Evolutionary conservation across 2,329 filamentous ascomycete genomes (phyloP).

Genomic region (Stromatinia cepivora): DNA sequence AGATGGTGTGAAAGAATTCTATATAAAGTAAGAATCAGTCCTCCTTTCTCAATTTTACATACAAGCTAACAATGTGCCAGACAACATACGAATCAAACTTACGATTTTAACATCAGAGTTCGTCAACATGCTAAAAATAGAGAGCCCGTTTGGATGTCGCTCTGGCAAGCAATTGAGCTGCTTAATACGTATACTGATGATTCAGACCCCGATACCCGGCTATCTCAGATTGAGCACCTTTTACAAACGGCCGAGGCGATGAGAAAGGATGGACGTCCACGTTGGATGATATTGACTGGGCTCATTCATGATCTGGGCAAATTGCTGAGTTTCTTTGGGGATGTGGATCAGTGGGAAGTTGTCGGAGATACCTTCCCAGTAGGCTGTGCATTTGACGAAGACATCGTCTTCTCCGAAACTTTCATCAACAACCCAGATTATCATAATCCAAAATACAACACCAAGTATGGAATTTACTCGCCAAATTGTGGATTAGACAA

Average conservation of each 20-base stretch:
- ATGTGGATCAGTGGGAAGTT: constrained; percentile 90
- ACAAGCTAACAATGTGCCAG: constrained; percentile 6
- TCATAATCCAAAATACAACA: constrained; percentile 69
- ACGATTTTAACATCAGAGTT: constrained; percentile 80
- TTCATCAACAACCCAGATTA: constrained; percentile 77
- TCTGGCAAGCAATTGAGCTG: constrained; percentile 92
- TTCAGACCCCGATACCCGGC: constrained; percentile 83
- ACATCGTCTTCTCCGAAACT: constrained; percentile 78
- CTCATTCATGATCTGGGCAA: constrained; percentile 81
- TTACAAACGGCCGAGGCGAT: constrained; percentile 89
- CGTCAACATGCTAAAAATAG: constrained; percentile 69
- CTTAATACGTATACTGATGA: constrained; percentile 89
- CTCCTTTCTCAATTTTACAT: not conserved
- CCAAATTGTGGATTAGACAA: constrained; percentile 81
- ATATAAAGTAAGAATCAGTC: constrained; percentile 54
- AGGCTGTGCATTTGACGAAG: constrained; percentile 70
- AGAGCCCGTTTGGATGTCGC: constrained; percentile 68
- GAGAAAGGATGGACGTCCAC: constrained; percentile 77
- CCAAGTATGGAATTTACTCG: constrained; percentile 76
- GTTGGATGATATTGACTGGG: constrained; percentile 79
- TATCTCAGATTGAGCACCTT: constrained; percentile 87
- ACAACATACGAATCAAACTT: constrained; percentile 70
- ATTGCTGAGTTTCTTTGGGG: constrained; percentile 76
- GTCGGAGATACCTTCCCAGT: constrained; percentile 85
- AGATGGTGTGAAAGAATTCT: constrained; percentile 84